Conservation (phyloP, 2,329 filamentous ascomycete species). For the Phialemoniopsis sp. region DNA sequence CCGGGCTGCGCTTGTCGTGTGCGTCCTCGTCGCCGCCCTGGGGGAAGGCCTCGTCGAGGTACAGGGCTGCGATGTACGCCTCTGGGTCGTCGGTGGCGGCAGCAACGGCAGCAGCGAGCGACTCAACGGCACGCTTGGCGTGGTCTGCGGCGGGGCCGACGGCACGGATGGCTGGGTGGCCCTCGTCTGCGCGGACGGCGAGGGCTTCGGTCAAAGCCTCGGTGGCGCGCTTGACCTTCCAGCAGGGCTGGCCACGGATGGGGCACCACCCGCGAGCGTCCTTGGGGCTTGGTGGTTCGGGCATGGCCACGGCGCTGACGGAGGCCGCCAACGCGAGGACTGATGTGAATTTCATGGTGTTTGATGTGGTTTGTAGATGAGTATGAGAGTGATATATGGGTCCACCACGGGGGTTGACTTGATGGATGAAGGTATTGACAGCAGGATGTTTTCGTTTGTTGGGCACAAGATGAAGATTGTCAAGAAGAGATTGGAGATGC, state of each 20-base stretch:
- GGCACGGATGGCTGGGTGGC: conserved; percentile 5
- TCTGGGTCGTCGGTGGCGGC: conserved; percentile 12
- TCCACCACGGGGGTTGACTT: no score
- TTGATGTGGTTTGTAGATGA: conserved; percentile 9
- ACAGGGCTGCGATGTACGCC: conserved; percentile 12
- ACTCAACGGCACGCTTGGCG: conserved; percentile 12
- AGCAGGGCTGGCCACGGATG: conserved; percentile 11
- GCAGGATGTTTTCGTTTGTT: no score
- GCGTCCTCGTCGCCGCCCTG: conserved; percentile 2
- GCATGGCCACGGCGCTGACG: conserved; percentile 2
- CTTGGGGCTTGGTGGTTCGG: neutral
- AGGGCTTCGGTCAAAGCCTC: conserved; percentile 8
- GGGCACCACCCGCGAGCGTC: conserved; percentile 7
- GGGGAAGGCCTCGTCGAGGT: conserved; percentile 5
- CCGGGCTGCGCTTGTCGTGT: conserved; percentile 4
- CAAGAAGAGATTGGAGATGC: neutral
- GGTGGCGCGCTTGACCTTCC: conserved; percentile 12
- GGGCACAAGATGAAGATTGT: neutral
- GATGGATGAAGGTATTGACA: no score
- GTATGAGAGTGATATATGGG: no score
- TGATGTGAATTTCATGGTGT: conserved; percentile 7
- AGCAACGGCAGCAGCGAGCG: conserved; percentile 13
- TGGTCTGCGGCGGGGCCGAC: conserved; percentile 10
- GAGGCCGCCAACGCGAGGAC: conserved; percentile 10
- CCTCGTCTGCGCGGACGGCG: neutral